Base-by-base conservation (phyloP, 805 yeast genomes). In the Ogataea henricii region DNA sequence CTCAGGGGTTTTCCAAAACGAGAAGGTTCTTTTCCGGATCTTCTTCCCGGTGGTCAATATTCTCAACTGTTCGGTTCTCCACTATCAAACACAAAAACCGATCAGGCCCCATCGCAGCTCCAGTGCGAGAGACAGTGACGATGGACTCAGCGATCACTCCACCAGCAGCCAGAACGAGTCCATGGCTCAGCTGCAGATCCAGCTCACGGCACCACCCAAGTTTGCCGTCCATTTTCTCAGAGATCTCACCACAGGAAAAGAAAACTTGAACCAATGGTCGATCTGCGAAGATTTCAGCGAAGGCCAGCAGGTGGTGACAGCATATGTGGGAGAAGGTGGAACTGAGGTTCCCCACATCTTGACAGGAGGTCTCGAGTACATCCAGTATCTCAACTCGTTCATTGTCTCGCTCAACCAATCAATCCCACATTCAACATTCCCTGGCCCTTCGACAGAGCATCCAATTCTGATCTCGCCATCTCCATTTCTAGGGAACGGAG, bases 221-320 rank as follows among this genome's bases (percentile, higher is more conserved):
- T 87, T 87, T 66, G 88, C 91, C 1, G 94, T 87, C 1, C 84
- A 83, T 58, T 87, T 86, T 62, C 70, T 82, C 48, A 76, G 79
- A 56, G 79, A 80, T 14, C 74, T 74, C 43, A 63, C 60, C 5
- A 61, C 70, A 6, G 70, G 69, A 1, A 74, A 74, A 52, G 71
- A 76, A 33, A 72, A 76, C 53, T 64, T 74, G 20, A 83, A 83
- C 61, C 87, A 82, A 57, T 85, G 91, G 91, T 82, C 87, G 1
- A 82, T 85, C 21, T 86, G 92, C 65, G 92, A 85, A 48, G 95
- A 87, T 66, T 87, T 87, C 55, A 82, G 89, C 49, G 94, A 87
- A 58, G 91, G 88, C 12, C 89, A 85, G 58, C 92, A 87, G 61
- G 94, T 87, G 5, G 81, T 80, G 46, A 77, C 75, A 48, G 92